Percentiles rank a stretch among this genome's conserved stretches.
Evolutionary conservation across 805 yeast genomes (phyloP).

Genomic region (Debaryomyces maramus): DNA sequence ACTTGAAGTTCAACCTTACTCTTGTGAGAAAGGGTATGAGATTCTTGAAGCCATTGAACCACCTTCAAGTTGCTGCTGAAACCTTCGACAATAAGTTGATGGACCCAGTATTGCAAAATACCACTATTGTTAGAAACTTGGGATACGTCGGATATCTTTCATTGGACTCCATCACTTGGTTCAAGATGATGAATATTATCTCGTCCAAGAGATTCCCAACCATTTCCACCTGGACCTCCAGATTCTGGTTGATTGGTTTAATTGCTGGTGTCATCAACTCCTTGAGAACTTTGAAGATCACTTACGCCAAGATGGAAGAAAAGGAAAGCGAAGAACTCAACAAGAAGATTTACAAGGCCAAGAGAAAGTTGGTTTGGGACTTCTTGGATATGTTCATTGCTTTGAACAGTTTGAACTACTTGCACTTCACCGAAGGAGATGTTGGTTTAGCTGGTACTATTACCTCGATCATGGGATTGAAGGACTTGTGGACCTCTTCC

Average conservation of each 20-base stretch:
- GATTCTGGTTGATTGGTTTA: constrained; percentile 78
- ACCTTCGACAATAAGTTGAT: constrained; percentile 68
- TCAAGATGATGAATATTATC: constrained; percentile 58
- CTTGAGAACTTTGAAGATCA: constrained; percentile 50
- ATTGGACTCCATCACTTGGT: constrained; percentile 63
- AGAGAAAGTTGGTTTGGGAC: constrained; percentile 74
- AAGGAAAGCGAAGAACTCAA: constrained; percentile 39
- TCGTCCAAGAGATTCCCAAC: constrained; percentile 46
- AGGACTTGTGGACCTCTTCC: constrained; percentile 57
- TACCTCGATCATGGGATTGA: constrained; percentile 76
- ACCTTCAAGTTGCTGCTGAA: constrained; percentile 65
- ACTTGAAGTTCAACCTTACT: constrained; percentile 62
- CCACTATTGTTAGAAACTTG: constrained; percentile 56
- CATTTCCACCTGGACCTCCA: constrained; percentile 58
- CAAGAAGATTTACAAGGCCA: constrained; percentile 48
- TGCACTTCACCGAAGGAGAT: constrained; percentile 71
- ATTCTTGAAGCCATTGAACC: constrained; percentile 76
- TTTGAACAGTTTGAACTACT: constrained; percentile 59
- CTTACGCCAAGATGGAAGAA: constrained; percentile 35
- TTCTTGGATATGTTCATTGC: constrained; percentile 74
- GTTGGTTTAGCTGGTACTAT: constrained; percentile 83
- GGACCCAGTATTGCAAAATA: constrained; percentile 56
- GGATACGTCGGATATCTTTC: constrained; percentile 64
- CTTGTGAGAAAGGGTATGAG: constrained; percentile 81
- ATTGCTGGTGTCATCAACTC: constrained; percentile 62